phyloP scores from a whole-genome alignment of 306 rosid genomes.

The Boehmeria nivea region DNA sequence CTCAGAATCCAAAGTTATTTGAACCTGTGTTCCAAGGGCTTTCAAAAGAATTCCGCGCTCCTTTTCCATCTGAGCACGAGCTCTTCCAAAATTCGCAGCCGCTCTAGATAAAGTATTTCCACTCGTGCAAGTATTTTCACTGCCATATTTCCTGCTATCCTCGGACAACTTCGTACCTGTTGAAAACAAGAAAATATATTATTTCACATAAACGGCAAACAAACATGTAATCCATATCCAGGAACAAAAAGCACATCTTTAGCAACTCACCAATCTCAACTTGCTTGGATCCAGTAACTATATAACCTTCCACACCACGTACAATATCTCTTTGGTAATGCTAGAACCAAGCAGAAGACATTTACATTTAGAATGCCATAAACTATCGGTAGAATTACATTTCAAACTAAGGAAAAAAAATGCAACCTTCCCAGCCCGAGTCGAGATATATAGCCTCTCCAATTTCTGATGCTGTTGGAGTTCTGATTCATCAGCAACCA shows the following conservation, averaged over 20 bases:
- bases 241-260: conserved; percentile 5
- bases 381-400: not conserved
- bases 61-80: conserved; percentile 87
- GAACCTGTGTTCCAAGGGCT: conserved; percentile 83
- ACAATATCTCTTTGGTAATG: conserved; percentile 88
- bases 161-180: conserved; percentile 88
- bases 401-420: conserved; percentile 17
- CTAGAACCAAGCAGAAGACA: conserved; percentile 18
- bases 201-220: not conserved
- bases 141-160: conserved; percentile 86
- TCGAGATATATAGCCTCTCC: conserved; percentile 74
- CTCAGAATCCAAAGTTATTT: not conserved
- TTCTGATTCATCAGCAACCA: conserved; percentile 59
- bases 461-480: conserved; percentile 79
- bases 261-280: conserved; percentile 63
- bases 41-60: conserved; percentile 70
- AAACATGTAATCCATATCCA: conserved; percentile 7
- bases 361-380: not conserved
- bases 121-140: conserved; percentile 80
- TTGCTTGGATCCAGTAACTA: conserved; percentile 78
- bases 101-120: conserved; percentile 67
- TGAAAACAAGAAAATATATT: conserved; percentile 20
- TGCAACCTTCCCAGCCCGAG: conserved; percentile 81
- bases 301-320: conserved; percentile 85
- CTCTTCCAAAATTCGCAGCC: conserved; percentile 54